Evolutionary conservation across 306 rosid species (phyloP), one percentile per base, ranked within the genome.

Genomic region (Astragalus membranaceus): DNA sequence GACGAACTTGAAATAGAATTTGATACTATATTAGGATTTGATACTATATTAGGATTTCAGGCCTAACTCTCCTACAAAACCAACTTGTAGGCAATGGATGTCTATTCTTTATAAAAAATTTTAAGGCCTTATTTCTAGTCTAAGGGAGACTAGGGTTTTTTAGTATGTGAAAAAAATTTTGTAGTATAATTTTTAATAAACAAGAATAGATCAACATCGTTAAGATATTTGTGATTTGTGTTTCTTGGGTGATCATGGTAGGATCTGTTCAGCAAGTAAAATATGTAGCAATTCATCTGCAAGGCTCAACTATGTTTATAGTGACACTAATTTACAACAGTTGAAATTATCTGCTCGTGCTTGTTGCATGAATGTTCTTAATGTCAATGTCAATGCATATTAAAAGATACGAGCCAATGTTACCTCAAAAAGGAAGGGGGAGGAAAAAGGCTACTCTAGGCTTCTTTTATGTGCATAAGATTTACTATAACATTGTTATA

Each of bases 281-380:
- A 54, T 52, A 43, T 14, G 52, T 64, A 8, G 15, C 8, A 64
- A 42, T 54, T 65, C 37, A 33, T 65, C 20, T 43, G 43, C 55
- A 56, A 42, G 10, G 33, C 39, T 42, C 4, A n/a, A 26, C 13
- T 42, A 41, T 36, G 29, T 8, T 41, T 69, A 20, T 17, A 32
- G 26, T 30, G 15, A 12, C 13, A 1, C 41, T 20, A 37, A 30
- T 10, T 17, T 2, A 10, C 13, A 17, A 14, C n/a, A 43, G 8
- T 70, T 70, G 66, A 70, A 70, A 43, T 43, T 13, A 56, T 7
- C 46, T 39, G 44, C 37, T 49, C 23, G 20, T 66, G 14, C 53
- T 66, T 75, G 48, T 66, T 67, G 60, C 23, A 46, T n/a, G 61
- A 75, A 37, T 33, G 20, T 10, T 23, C n/a, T 75, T 44, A 42